Conservation (phyloP, 192 early-diverging fungal species). For the Obelidium mucronatum region DNA sequence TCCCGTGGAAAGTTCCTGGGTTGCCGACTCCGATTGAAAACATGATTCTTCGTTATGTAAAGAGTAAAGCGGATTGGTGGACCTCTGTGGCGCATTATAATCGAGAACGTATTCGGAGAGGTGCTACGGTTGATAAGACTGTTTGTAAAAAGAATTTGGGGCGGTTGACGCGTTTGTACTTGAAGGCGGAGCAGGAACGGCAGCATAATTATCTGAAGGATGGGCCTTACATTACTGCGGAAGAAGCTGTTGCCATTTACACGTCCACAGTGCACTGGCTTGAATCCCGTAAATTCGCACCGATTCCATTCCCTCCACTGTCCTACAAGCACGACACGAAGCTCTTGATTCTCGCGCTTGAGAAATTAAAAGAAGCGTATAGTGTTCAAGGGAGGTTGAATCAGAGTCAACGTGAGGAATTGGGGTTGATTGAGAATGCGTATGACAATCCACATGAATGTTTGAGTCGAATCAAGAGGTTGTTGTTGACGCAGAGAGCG, state of each 20-base stretch:
- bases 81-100: conserved; percentile 98
- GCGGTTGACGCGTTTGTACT: conserved; percentile 95
- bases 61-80: conserved; percentile 99
- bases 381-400: conserved; percentile 95
- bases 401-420: conserved; percentile 95
- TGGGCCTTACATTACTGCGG: conserved; percentile 96
- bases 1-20: conserved; percentile 99
- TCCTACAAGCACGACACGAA: conserved; percentile 99
- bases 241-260: conserved; percentile 98
- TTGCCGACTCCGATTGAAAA: conserved; percentile 98
- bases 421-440: conserved; percentile 97
- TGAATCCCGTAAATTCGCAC: conserved; percentile 96
- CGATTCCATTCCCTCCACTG: conserved; percentile 98
- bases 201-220: conserved; percentile 99
- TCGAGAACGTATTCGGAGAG: conserved; percentile 97
- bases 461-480: conserved; percentile 89
- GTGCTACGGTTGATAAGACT: conserved; percentile 99
- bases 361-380: conserved; percentile 94
- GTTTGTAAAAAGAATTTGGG: conserved; percentile 98
- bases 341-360: conserved; percentile 92
- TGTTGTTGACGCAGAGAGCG: conserved; percentile 94
- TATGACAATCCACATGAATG: conserved; percentile 93
- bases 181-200: conserved; percentile 99
- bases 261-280: conserved; percentile 98
- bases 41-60: conserved; percentile 99